A percentile compares a stretch with the other conserved stretches of the same genome.
Evolutionary conservation across 192 early-diverging fungal species (phyloP).

Genomic region (Funneliformis geosporum): DNA sequence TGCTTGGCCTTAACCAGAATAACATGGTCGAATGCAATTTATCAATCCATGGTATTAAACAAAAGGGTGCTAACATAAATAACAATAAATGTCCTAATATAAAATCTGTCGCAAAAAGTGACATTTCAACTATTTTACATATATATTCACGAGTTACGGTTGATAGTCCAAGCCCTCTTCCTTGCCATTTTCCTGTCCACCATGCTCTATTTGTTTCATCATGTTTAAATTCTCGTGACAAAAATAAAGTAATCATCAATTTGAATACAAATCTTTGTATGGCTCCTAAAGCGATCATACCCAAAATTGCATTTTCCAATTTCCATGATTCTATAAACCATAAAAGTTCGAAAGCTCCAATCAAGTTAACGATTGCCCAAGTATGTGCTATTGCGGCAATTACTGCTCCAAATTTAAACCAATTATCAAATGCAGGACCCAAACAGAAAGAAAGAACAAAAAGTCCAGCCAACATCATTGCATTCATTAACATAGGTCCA

Average conservation of each 20-base stretch:
- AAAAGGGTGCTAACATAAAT: conserved; percentile 72
- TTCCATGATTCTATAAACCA: conserved; percentile 72
- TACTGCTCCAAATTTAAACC: conserved; percentile 72
- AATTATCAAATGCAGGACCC: conserved; percentile 60
- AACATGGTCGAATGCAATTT: conserved; percentile 78
- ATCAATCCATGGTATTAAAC: conserved; percentile 71
- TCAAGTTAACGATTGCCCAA: conserved; percentile 61
- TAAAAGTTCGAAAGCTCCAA: conserved; percentile 63
- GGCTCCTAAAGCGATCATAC: conserved; percentile 63
- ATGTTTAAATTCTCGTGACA: conserved; percentile 82
- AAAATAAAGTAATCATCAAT: conserved; percentile 63
- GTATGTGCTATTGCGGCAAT: conserved; percentile 68
- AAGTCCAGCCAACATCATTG: conserved; percentile 59
- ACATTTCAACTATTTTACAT: conserved; percentile 86
- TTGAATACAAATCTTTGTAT: conserved; percentile 73
- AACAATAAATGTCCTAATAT: conserved; percentile 74
- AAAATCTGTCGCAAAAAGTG: conserved; percentile 77
- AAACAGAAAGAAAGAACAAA: conserved; percentile 67
- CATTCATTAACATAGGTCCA: conserved; percentile 70
- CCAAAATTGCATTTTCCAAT: conserved; percentile 61
- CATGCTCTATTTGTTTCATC: conserved; percentile 82
- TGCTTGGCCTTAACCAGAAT: conserved; percentile 80
- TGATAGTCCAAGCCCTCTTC: conserved; percentile 63
- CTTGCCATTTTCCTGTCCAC: conserved; percentile 87
- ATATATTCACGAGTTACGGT: conserved; percentile 70